Evolutionary conservation across 2,329 filamentous ascomycete species (phyloP), one percentile per base, ranked within the genome.

Genomic region (Pestalotiopsis sp.): DNA sequence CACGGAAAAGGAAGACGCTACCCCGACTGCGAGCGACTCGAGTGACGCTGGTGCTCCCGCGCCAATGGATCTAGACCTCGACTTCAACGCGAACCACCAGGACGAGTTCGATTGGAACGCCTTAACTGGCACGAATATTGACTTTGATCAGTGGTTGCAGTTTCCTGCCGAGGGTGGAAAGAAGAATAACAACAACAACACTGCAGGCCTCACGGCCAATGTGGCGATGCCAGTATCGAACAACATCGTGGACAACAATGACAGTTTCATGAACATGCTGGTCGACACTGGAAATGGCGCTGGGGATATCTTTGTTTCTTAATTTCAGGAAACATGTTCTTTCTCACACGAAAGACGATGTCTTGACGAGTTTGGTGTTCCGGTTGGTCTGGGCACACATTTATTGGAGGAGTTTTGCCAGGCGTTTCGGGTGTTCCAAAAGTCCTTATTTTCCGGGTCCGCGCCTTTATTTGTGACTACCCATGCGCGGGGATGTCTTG

Each of bases 101-200:
- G 83, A 84, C 60, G 84, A 84, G 65, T 86, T 88, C 68, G 86
- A 88, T 71, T 88, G 86, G 86, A 85, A 85, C 71, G 83, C 83
- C 23, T 79, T 87, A 4, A 80, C 84, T 17, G 85, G 83, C 5
- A 83, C 85, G 9, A 86, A 87, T 70, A 84, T 89, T 69, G 86
- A 89, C 67, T 86, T 89, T 66, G 86, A 88, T 68, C 86, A 89
- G 72, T 89, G 86, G 85, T 80, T 89, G 25, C 85, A 89, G 69
- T 89, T 88, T 70, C 86, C 86, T 5, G 81, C 82, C 1, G 86
- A 88, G 64, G 84, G 82, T 6, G 80, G 81, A 12, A 82, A 79
- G 7, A 68, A 52, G 56, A 67, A 60, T 12, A 56, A 45, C 27
- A 25, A 31, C 27, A 52, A 17, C 45, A 20, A 5, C n/a, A n/a